Base-by-base conservation (phyloP, 2,329 filamentous ascomycete genomes). In the Calonectria hongkongensis region DNA sequence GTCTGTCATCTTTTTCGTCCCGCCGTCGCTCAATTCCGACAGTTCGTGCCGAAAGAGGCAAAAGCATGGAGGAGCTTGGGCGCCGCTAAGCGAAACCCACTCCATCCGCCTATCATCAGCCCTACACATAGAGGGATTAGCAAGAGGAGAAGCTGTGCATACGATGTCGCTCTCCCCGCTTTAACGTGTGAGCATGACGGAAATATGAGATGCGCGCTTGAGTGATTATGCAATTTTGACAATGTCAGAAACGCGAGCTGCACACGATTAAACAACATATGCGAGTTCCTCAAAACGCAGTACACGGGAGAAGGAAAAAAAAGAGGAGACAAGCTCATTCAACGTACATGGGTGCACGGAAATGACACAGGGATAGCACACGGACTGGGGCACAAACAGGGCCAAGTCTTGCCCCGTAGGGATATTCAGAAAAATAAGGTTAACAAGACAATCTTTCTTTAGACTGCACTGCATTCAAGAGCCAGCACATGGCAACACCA, bases 41-140 rank as follows among this genome's bases (percentile, higher is more conserved):
- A 45, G 48, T 8, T 51, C 7, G 39, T 60, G 51, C 62, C 62
- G 18, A 47, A 56, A 60, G 36, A 39, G 68, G 58, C 62, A 62
- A 56, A 50, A 66, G 33, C 21, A 7, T 10, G 16, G 25, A 33
- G 62, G 41, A 66, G 43, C 45, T 30, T 47, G 54, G 51, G 54
- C 69, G 51, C 41, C 60, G 30, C 45, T 54, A 60, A 18, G 43
- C 36, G 41, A 33, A 66, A 70, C 62, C 51, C 62, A 33, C 50
- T 70, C 60, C 43, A 50, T 66, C 43, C 39, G 28, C 43, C 62
- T 66, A 71, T 56, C 45, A 60, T 70, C 69, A 71, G 69, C 69
- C 69, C 69, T 67, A 71, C 36, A 39, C 33, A 27, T 27, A 39
- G 16, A 66, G 33, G 63, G 63, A 51, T 65, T 6, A 43, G 58